A percentile compares a stretch with the other conserved stretches of the same genome.
These are phyloP conservation scores for Ceratocystis albifundus DNA, from an alignment of 2,329 filamentous ascomycete species.

Conservation along the genomic window DNA sequence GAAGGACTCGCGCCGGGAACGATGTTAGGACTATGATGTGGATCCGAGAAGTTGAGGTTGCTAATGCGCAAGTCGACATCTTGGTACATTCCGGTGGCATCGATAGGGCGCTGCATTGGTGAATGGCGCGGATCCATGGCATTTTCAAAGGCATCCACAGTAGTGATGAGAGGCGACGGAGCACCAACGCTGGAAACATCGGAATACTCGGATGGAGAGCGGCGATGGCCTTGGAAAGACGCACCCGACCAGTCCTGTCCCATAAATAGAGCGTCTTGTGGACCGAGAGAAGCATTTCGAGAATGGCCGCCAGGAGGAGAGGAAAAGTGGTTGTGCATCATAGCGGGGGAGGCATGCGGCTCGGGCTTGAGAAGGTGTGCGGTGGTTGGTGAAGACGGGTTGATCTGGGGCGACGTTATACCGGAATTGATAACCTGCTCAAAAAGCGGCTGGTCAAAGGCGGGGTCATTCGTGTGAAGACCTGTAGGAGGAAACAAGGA, in stretches of 20 bases:
- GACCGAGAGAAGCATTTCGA: conserved; percentile 45
- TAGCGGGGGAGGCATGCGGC: conserved; percentile 40
- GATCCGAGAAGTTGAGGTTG: conserved; percentile 68
- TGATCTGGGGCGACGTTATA: conserved; percentile 45
- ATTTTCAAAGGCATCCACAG: conserved; percentile 64
- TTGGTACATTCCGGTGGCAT: conserved; percentile 42
- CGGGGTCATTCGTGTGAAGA: conserved; percentile 41
- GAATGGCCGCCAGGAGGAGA: conserved; percentile 41
- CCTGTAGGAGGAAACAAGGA: conserved; percentile 46
- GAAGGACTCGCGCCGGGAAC: conserved; percentile 69
- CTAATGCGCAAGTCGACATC: conserved; percentile 44
- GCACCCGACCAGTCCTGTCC: conserved; percentile 46
- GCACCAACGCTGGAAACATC: conserved; percentile 71
- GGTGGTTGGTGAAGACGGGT: conserved; percentile 43
- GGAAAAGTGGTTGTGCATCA: conserved; percentile 47
- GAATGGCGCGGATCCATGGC: conserved; percentile 53
- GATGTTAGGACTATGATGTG: conserved; percentile 46
- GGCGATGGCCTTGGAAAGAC: conserved; percentile 69
- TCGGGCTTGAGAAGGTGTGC: conserved; percentile 45
- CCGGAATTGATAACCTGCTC: conserved; percentile 36
- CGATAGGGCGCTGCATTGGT: conserved; percentile 65
- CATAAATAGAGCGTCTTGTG: conserved; percentile 45
- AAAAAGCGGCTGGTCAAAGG: conserved; percentile 53
- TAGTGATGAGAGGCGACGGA: conserved; percentile 65
- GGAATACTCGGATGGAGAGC: conserved; percentile 80